Percentiles rank a stretch among this genome's conserved stretches.
These are phyloP conservation scores for Coemansia sp. DNA, from an alignment of 192 early-diverging fungal genomes.

Conservation along the genomic window DNA sequence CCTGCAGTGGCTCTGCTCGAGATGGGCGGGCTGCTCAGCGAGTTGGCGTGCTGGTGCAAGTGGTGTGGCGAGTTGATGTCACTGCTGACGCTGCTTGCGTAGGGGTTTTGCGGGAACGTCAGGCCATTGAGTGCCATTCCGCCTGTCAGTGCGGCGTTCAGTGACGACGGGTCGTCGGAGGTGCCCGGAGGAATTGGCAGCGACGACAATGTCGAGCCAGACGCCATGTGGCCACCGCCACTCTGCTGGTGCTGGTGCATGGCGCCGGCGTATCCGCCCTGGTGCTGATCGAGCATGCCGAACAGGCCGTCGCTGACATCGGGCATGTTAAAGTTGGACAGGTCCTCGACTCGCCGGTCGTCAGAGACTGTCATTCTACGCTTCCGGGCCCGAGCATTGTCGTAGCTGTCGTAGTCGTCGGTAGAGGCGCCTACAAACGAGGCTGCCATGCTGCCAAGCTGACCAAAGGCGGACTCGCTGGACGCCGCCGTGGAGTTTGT, in stretches of 20 bases:
- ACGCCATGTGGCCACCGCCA: not conserved
- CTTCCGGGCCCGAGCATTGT: constrained; percentile 51
- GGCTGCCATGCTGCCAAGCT: constrained; percentile 22
- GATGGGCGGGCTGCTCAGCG: constrained; percentile 21
- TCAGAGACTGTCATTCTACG: constrained; percentile 47
- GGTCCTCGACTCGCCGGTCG: constrained; percentile 31
- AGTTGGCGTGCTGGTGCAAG: not conserved
- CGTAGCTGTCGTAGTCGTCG: constrained; percentile 49
- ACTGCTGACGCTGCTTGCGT: constrained; percentile 4
- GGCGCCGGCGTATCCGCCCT: constrained; percentile 3
- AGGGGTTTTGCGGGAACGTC: constrained; percentile 1
- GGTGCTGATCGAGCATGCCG: constrained; percentile 41
- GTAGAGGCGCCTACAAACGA: constrained; percentile 14
- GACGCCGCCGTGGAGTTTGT: constrained; percentile 25
- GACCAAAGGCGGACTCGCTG: constrained; percentile 24
- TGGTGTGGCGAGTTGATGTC: constrained; percentile 15
- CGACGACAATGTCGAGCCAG: constrained; percentile 12
- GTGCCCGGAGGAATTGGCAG: constrained; percentile 28
- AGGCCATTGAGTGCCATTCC: constrained; percentile 11
- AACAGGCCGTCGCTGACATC: constrained; percentile 37
- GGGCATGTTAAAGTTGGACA: constrained; percentile 16
- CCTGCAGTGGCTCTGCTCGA: constrained; percentile 13
- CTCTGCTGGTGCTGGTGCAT: not conserved
- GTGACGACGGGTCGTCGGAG: constrained; percentile 21
- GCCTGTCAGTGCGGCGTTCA: constrained; percentile 14